Conservation (phyloP, 2,329 filamentous ascomycete species). For the Fusarium ambrosium region DNA sequence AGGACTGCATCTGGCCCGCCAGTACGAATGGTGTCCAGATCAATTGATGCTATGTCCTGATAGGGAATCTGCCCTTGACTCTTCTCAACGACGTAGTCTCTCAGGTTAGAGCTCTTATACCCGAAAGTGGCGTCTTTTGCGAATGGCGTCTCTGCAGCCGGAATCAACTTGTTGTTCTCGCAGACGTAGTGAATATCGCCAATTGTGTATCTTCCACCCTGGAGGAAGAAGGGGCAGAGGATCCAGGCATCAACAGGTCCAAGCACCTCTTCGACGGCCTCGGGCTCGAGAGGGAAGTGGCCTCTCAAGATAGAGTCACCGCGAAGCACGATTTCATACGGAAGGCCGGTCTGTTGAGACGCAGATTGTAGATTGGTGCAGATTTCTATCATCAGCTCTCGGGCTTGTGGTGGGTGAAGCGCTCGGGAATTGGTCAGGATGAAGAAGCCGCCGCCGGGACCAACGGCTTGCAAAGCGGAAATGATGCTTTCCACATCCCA, state of each 20-base stretch:
- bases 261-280: conserved; percentile 63
- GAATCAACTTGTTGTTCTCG: conserved; percentile 56
- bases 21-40: conserved; percentile 60
- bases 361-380: conserved; percentile 63
- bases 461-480: conserved; percentile 51
- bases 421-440: conserved; percentile 72
- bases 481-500: conserved; percentile 63
- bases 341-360: conserved; percentile 53
- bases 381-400: conserved; percentile 62
- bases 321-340: conserved; percentile 68
- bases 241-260: conserved; percentile 66
- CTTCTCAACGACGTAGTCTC: conserved; percentile 66
- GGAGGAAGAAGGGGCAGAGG: conserved; percentile 69
- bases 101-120: conserved; percentile 63
- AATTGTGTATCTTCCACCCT: conserved; percentile 69
- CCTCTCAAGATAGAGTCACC: conserved; percentile 69
- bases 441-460: conserved; percentile 64
- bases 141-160: conserved; percentile 66
- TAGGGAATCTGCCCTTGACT: conserved; percentile 55
- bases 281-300: conserved; percentile 67
- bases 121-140: conserved; percentile 70
- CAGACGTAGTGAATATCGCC: conserved; percentile 70
- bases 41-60: conserved; percentile 59
- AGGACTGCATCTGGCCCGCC: conserved; percentile 60
- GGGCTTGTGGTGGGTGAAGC: conserved; percentile 62